Evolutionary conservation across 352 stramenopile species (phyloP), one percentile per base, ranked within the genome.

Genomic region (Phytophthora cactorum): DNA sequence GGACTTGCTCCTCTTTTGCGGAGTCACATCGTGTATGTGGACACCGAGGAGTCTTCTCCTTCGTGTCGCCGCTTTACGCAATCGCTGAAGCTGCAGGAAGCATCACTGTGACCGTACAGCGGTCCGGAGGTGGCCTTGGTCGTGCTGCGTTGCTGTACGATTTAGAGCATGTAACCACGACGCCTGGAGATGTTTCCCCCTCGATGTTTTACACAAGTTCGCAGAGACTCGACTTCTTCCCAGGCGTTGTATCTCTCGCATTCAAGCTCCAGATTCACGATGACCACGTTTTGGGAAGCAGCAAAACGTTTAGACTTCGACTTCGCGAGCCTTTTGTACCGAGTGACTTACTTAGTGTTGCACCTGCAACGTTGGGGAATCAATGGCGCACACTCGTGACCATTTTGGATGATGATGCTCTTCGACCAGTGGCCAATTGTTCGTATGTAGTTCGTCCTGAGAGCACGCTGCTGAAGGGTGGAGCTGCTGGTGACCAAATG

Each of bases 251-350:
- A 15, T 78, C 89, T 27, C 79, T 97, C 38, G 87, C 86, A 31
- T 98, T 98, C 73, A 66, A 92, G 28, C 59, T 98, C 25, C 94
- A 91, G 17, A 97, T 98, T 58, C 91, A 98, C 63, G 93, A 98
- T 59, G 91, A 98, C 58, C 84, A 88, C 31, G 44, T 86, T 31
- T 58, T 85, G 2, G 86, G 97, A 29, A 69, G 47, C 5, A 69
- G 95, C 55, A 86, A 96, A 56, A 77, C 66, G 1, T 95, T 96
- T 52, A 75, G 84, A 11, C 67, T 97, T 22, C 38, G 74, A 28
- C 68, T 94, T 38, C 72, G 65, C 0, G 55, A 81, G 15, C 75
- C 83, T 11, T 65, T 72, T n/a, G 22, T 28, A 31, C 68, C 68
- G 17, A 62, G 49, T 22, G 68, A 75, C 25, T 31, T 63, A 44